Evolutionary conservation across 257 asterid genomes (phyloP).

Genomic region (Ligustrum vulgare): DNA sequence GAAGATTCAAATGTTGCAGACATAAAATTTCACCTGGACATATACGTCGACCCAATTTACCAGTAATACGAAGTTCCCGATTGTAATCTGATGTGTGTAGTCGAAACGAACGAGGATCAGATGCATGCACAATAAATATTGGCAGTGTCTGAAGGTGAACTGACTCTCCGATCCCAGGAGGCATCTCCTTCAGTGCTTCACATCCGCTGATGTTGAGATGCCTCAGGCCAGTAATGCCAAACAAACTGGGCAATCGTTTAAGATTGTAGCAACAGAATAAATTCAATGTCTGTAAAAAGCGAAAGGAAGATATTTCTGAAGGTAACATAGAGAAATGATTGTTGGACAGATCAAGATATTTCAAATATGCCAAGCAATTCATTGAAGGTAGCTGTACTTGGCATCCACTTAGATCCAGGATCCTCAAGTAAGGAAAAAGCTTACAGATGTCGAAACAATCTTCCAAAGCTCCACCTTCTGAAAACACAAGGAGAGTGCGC

Average conservation of each 20-base stretch:
- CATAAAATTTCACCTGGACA: no score
- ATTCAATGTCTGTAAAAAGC: slow-evolving; percentile 27
- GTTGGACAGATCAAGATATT: slow-evolving; percentile 31
- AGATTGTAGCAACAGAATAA: slow-evolving; percentile 31
- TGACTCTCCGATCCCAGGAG: slow-evolving; percentile 9
- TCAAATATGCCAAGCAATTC: not conserved
- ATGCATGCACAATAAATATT: slow-evolving; percentile 23
- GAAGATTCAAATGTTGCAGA: slow-evolving; percentile 8
- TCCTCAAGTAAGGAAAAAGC: slow-evolving; percentile 25
- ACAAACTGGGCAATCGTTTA: slow-evolving; percentile 20
- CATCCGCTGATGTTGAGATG: slow-evolving; percentile 31
- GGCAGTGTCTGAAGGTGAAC: slow-evolving; percentile 33
- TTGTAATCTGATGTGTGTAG: no score
- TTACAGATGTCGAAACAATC: slow-evolving; percentile 4
- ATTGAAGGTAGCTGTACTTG: slow-evolving; percentile 15
- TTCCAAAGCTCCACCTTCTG: slow-evolving; percentile 18
- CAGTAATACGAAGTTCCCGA: no score
- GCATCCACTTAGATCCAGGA: slow-evolving; percentile 29
- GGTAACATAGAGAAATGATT: slow-evolving; percentile 28
- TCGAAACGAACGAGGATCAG: no score
- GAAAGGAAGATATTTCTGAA: slow-evolving; percentile 14
- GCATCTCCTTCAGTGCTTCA: slow-evolving; percentile 29
- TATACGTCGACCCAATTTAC: no score
- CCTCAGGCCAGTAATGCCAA: slow-evolving; percentile 21
- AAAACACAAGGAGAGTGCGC: slow-evolving; percentile 30